Evolutionary conservation across 2,329 filamentous ascomycete species (phyloP), one percentile per base, ranked within the genome.

Genomic region (Magnaporthiopsis incrustans): DNA sequence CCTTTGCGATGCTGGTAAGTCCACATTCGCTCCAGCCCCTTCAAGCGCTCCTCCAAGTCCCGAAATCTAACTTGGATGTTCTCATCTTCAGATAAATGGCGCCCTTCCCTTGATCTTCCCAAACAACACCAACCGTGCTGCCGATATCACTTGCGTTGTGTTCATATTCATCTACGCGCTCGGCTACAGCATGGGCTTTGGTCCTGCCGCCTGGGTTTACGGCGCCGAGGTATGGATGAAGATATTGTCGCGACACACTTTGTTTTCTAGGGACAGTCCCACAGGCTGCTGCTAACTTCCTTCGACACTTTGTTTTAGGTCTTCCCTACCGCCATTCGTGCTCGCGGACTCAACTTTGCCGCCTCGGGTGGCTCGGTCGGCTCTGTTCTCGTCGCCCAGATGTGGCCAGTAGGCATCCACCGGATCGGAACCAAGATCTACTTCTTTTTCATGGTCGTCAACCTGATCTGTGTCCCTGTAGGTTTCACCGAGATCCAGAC

Each of bases 141-240:
- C 83, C 0, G 81, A 85, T 70, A 77, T 80, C 59, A 70, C 76
- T 4, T 85, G 82, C 68, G 78, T 85, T 27, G 73, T 80, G 14
- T 85, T 85, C 69, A 81, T 85, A 57, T 85, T 85, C 69, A 73
- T 86, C 58, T 86, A 84, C 70, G 81, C 82, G 10, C 76, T 85
- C 62, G 83, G 83, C 0, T 86, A 84, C 69, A 84, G 81, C 62
- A 75, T 86, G 66, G 82, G 83, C 0, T 84, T 85, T 58, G 83
- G 83, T 0, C 82, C 83, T 0, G 79, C 82, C 0, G 77, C 82
- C 0, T 86, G 83, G 83, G 81, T 86, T 0, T 86, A 86, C 66
- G 81, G 81, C n/a, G 79, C 82, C 0, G 83, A 86, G 74, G 81
- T 83, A 66, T 30, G 72, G 14, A 66, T 30, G 71, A 4, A 44